Base-by-base conservation (phyloP, 148 eudicot species). In the Heliamphora exappendiculata region DNA sequence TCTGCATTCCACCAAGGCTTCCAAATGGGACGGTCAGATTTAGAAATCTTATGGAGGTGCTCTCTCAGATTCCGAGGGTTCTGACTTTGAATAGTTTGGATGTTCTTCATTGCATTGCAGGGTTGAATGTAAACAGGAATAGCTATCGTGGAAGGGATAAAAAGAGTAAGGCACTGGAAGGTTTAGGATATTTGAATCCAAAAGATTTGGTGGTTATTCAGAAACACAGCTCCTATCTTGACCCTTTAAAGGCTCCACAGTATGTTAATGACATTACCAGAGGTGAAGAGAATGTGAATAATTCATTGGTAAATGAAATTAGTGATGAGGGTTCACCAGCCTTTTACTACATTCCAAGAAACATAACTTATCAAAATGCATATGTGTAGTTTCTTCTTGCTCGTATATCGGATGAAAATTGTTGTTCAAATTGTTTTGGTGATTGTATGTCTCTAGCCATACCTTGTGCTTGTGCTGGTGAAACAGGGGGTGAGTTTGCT, bases 261-360 rank as follows among this genome's bases (percentile, higher is more conserved):
- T 0, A 42, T 9, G 2, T 72, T 4, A 72, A 60, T 76, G 93
- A 90, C 75, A 81, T 94, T 47, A 71, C 95, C 49, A 87, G 83
- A 85, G 96, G 92, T 28, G 81, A 81, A 76, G 98, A 94, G 76
- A 78, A 60, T 4, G 81, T 92, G 5, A 71, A 42, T 49, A 86
- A 92, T 75, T 79, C 91, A 33, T 44, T 89, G 81, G 83, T 82
- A 53, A 84, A 83, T 76, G 87, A 85, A 41, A 58, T 85, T 19
- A 82, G 81, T 44, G 75, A 79, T 50, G 93, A 86, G 75, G 47
- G 65, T 36, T 82, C 83, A 8, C 99, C 96, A 63, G 70, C 87
- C 5, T 95, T 95, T 55, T 73, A 68, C 70, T 95, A 92, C 73
- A 92, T 95, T 45, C 74, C 87, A 22, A 73, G 81, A 76, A 94